Conservation (phyloP, 2,329 filamentous ascomycete species). For the Clonostachys chloroleuca region DNA sequence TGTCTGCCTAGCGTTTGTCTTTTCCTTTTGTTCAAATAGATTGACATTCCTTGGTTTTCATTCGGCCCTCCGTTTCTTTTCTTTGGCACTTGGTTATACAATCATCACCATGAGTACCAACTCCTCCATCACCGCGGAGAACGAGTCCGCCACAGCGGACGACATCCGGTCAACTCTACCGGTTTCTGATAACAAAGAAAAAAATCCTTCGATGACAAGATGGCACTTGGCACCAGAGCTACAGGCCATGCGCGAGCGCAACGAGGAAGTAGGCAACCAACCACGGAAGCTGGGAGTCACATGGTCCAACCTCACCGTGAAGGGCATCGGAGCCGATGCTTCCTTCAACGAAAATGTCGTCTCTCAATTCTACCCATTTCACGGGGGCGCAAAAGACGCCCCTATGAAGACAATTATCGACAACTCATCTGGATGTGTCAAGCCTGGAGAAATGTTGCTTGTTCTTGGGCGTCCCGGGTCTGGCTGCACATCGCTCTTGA, state of each 20-base stretch:
- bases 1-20: no score
- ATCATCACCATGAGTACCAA: no score
- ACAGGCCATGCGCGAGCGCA: neutral
- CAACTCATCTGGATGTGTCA: slow-evolving; percentile 55
- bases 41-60: no score
- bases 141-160: no score
- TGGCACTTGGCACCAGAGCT: neutral
- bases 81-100: no score
- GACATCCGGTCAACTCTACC: no score
- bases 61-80: no score
- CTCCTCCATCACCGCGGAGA: no score
- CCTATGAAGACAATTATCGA: slow-evolving; percentile 53
- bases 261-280: neutral
- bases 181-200: no score
- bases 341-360: slow-evolving; percentile 11
- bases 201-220: neutral
- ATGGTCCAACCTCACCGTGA: slow-evolving; percentile 12
- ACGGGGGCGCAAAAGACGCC: slow-evolving; percentile 9
- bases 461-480: slow-evolving; percentile 65
- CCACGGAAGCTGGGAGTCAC: slow-evolving; percentile 47
- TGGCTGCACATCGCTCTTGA: slow-evolving; percentile 68
- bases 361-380: slow-evolving; percentile 5
- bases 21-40: no score
- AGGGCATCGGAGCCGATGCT: slow-evolving; percentile 7
- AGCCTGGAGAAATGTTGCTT: slow-evolving; percentile 61